Evolutionary conservation across 768 basidiomycete species (phyloP).

Genomic region (Leccinum sublutescens): DNA sequence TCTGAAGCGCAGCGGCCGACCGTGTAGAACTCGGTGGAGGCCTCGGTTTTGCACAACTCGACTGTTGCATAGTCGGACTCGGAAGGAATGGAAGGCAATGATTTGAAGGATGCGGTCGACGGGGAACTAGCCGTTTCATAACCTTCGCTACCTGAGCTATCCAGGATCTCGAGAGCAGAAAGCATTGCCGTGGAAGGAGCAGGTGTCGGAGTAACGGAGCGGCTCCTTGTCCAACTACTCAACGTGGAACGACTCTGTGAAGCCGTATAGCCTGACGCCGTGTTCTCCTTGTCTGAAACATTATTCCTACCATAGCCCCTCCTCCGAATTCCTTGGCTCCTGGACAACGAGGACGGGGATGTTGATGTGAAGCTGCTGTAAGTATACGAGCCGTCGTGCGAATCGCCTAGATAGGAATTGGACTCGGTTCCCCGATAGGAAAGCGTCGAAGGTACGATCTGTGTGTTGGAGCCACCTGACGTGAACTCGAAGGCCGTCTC

Average conservation of each 20-base stretch:
- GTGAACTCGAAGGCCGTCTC: constrained; percentile 38
- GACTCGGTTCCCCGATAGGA: constrained; percentile 54
- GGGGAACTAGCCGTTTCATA: no score
- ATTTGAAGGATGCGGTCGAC: constrained; percentile 27
- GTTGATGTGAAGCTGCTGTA: constrained; percentile 36
- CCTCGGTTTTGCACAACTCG: constrained; percentile 43
- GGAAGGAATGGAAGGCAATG: constrained; percentile 60
- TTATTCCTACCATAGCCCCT: constrained; percentile 39
- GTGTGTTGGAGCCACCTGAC: constrained; percentile 41
- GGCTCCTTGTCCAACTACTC: no score
- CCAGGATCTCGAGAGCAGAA: no score
- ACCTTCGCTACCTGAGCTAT: no score
- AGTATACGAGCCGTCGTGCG: constrained; percentile 40
- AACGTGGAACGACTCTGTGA: no score
- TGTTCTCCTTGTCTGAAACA: no score
- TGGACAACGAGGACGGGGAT: constrained; percentile 56
- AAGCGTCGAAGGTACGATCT: constrained; percentile 48
- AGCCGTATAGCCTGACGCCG: no score
- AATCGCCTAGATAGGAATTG: constrained; percentile 56
- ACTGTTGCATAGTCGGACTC: constrained; percentile 45
- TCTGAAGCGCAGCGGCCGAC: constrained; percentile 44
- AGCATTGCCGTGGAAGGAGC: no score
- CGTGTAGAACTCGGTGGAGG: constrained; percentile 47
- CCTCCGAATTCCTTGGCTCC: constrained; percentile 57
- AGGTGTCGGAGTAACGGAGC: no score